Base-by-base conservation (phyloP, 805 yeast species). In the Candida dajiaensis region DNA sequence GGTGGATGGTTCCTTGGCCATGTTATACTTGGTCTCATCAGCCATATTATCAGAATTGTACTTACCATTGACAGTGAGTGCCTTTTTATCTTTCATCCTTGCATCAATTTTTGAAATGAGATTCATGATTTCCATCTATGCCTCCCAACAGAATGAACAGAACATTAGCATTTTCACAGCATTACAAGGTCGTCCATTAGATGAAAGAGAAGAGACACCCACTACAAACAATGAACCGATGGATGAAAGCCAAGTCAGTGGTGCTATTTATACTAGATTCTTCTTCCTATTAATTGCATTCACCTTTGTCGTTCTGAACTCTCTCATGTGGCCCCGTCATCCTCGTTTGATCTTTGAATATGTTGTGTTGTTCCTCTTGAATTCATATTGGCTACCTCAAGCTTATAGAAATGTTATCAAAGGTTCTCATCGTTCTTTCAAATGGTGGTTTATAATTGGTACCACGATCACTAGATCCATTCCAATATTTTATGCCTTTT, bases 351-450 rank as follows among this genome's bases (percentile, higher is more conserved):
- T 69, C 1, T 77, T 82, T 56, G 96, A 89, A 59, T 79, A 76
- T 46, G 43, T 74, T 5, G 65, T 76, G 2, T 61, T 83, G 10
- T 49, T 80, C 2, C 42, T 72, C 1, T 55, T 83, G 25, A 85
- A 81, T 61, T 85, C 95, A 1, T 83, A 77, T 54, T 89, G 97
- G 97, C 54, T 86, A 15, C 97, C 97, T 2, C 98, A 90, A 63
- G 83, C 87, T 38, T 81, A 81, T 55, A 73, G 97, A 61, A 88
- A 89, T 60, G 77, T 82, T 3, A 62, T 81, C 25, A 74, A 87
- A 44, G 92, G 90, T 19, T 72, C 81, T 13, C 72, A 88, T 46
- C 72, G 77, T 46, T 79, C 85, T 3, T 78, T 89, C 51, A 66
- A 73, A 33, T 86, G 95, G 90, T 79, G 76, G 50, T 90, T 85